Evolutionary conservation across 2,329 filamentous ascomycete genomes (phyloP).

Genomic region (Diaporthe citrichinensis): DNA sequence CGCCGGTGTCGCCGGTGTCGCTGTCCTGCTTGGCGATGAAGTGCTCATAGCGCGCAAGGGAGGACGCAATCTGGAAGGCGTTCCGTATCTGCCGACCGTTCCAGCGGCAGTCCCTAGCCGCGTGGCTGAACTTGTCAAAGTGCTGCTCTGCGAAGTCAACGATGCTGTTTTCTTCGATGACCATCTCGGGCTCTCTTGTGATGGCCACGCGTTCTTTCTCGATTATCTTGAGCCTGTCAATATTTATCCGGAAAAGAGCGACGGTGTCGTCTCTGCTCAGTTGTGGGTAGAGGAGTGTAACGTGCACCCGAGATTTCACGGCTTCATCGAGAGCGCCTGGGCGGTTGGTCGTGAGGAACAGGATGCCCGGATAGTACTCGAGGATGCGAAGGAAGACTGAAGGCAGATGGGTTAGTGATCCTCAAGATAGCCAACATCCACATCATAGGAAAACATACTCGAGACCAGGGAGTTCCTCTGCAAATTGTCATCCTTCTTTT

Average conservation of each 20-base stretch:
- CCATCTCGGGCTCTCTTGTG: conserved; percentile 38
- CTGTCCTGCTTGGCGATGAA: neutral
- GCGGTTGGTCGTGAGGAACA: conserved; percentile 55
- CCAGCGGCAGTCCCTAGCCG: conserved; percentile 45
- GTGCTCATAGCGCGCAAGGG: conserved; percentile 22
- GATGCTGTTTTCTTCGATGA: conserved; percentile 13
- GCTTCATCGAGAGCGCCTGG: conserved; percentile 47
- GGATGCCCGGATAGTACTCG: conserved; percentile 51
- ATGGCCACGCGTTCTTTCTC: neutral
- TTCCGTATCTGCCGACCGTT: conserved; percentile 54
- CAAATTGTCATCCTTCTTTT: conserved; percentile 44
- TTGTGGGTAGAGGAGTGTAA: conserved; percentile 50
- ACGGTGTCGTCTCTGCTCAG: conserved; percentile 34
- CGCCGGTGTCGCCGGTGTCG: neutral
- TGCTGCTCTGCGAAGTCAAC: conserved; percentile 11
- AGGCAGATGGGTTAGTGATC: neutral
- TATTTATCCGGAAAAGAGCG: conserved; percentile 37
- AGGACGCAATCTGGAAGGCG: conserved; percentile 50
- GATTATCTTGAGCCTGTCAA: neutral
- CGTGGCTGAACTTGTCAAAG: neutral
- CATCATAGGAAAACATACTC: neutral
- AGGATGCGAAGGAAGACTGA: conserved; percentile 23
- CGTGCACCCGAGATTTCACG: conserved; percentile 47
- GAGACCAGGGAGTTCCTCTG: conserved; percentile 52
- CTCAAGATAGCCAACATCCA: neutral